Evolutionary conservation across 148 eudicot genomes (phyloP).

Genomic region (Polygonum maritimum): DNA sequence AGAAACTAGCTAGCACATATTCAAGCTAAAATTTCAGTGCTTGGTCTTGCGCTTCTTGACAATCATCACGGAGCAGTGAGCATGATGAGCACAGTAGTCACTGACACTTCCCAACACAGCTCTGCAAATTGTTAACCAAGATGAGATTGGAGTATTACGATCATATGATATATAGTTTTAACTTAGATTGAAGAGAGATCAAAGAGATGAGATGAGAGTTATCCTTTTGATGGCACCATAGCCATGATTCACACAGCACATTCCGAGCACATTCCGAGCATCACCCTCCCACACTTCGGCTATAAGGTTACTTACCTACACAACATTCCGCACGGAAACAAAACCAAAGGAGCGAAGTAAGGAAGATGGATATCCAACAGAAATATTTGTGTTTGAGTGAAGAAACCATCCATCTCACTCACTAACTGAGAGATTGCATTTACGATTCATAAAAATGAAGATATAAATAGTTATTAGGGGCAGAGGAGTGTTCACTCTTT

Average conservation of each 20-base stretch:
- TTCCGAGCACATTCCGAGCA: constrained; percentile 5
- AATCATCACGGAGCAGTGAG: constrained; percentile 13
- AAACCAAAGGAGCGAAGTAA: not conserved
- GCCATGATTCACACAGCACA: constrained; percentile 15
- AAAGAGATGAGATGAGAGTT: not conserved
- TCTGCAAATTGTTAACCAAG: constrained; percentile 27
- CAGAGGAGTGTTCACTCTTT: not conserved
- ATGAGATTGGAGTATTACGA: not conserved
- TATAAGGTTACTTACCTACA: not conserved
- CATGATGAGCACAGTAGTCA: constrained; percentile 75
- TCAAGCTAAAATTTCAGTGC: not conserved
- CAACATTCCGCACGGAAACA: not conserved
- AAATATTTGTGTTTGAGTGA: not conserved
- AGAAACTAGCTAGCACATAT: not conserved
- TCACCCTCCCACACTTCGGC: constrained; percentile 14
- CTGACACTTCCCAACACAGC: constrained; percentile 87
- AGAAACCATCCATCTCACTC: not conserved
- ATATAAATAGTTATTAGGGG: no score
- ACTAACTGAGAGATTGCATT: not conserved
- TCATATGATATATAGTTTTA: not conserved
- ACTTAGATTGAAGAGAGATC: not conserved
- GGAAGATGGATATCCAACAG: not conserved
- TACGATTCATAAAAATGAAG: no score
- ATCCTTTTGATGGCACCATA: constrained; percentile 16
- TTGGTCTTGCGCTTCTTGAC: constrained; percentile 11